phyloP scores from a whole-genome alignment of 371 early-diverging fungal genomes.

The Syncephalis fuscata region DNA sequence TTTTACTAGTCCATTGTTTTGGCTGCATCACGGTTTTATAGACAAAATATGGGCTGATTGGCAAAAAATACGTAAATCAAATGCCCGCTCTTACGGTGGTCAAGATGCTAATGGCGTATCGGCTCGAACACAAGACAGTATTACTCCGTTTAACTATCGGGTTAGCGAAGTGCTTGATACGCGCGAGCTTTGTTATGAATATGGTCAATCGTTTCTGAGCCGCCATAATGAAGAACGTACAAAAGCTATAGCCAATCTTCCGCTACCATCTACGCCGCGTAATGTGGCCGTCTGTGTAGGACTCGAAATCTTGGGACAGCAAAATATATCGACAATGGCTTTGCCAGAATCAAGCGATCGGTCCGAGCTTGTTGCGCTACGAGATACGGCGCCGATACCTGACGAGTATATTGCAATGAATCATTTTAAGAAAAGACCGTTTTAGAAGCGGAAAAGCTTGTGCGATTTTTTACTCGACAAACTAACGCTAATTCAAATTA shows the following conservation, averaged over 20 bases:
- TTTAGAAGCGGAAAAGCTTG: too few species aligned
- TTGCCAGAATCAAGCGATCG: too few species aligned
- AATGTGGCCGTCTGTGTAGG: too few species aligned
- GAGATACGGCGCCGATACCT: too few species aligned
- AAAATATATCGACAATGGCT: too few species aligned
- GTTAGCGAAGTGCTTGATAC: background rate
- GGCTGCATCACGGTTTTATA: slow-evolving; percentile 31
- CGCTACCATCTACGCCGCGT: too few species aligned
- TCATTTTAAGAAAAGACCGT: too few species aligned
- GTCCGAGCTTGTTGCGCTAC: too few species aligned
- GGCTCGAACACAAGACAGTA: background rate
- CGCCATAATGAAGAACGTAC: too few species aligned
- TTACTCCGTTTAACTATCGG: background rate
- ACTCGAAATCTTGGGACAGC: too few species aligned
- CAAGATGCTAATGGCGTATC: background rate
- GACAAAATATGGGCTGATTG: slow-evolving; percentile 30
- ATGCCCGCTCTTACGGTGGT: background rate
- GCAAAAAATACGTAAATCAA: slow-evolving; percentile 9
- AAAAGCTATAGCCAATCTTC: too few species aligned
- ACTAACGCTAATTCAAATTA: background rate
- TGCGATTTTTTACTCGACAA: background rate
- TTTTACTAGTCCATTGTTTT: slow-evolving; percentile 3
- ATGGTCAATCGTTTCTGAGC: background rate
- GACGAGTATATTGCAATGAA: too few species aligned
- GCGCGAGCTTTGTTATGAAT: background rate